Evolutionary conservation across 352 stramenopile species (phyloP), one percentile per base, ranked within the genome.

Genomic region (Globisporangium apiculatum): DNA sequence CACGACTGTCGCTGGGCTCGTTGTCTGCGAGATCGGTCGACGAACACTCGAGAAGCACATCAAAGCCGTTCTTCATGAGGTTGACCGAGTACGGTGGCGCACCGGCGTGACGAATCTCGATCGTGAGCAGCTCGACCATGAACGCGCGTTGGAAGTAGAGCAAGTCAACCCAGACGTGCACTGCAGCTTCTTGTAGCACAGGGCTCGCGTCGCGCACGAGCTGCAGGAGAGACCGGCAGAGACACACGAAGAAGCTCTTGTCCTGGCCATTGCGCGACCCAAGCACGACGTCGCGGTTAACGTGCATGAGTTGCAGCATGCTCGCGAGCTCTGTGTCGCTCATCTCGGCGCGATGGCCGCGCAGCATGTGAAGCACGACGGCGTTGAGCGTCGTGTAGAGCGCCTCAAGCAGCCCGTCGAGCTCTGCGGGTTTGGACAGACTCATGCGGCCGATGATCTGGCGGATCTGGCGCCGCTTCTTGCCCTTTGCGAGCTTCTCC

Each of bases 1-100:
- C 24, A 31, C 24, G 24, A 31, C 24, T 31, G 24, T 31, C 24
- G 10, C 11, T 14, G 10, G 42, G 37, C 3, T 11, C 50, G 67
- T 7, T 66, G 38, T 2, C 11, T 4, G n/a, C 8, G n/a, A 18
- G 14, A 24, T 56, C 61, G 51, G 55, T 37, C 48, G 57, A 45
- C 7, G 62, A 43, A 14, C 64, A 79, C 17, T 85, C 67, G 9
- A 87, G 62, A 7, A 91, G 56, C 7, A 73, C 65, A 10, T 91
- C 79, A 57, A 91, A 91, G 0, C 81, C 81, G 41, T 83, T 88
- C 58, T 91, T 91, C 71, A 89, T 85, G 61, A 91, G 52, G 49
- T 91, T 89, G 38, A 91, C 69, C 4, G 79, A 79, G 62, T 91
- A 91, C 7, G 73, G 67, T 4, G 76, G 61, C 2, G 65, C 66